A percentile compares a stretch with the other conserved stretches of the same genome.
Evolutionary conservation across 768 basidiomycete genomes (phyloP).

Genomic region (Amanita pallidorosea): DNA sequence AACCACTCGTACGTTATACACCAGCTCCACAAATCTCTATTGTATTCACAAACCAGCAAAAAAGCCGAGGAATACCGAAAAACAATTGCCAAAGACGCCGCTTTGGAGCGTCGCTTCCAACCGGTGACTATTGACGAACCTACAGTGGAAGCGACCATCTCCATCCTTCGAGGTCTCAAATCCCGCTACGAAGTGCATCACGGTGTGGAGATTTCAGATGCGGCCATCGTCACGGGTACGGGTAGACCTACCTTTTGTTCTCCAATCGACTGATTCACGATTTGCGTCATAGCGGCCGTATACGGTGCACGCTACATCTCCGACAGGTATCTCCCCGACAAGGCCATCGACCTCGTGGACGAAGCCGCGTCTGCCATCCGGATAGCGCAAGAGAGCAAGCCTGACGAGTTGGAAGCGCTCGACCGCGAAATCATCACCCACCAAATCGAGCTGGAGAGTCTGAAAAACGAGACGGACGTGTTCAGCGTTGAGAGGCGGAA

Average conservation of each 20-base stretch:
- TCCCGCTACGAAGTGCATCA: constrained; percentile 85
- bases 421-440: constrained; percentile 79
- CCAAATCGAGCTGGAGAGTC: constrained; percentile 81
- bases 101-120: constrained; percentile 86
- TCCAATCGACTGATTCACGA: not conserved
- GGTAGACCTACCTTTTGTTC: not conserved
- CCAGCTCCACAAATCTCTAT: no score
- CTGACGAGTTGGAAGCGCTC: constrained; percentile 72
- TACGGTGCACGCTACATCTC: constrained; percentile 81
- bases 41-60: no score
- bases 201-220: constrained; percentile 85
- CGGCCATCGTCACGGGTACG: constrained; percentile 75
- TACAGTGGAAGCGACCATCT: constrained; percentile 72
- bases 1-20: constrained; percentile 60
- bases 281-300: constrained; percentile 49
- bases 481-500: constrained; percentile 67
- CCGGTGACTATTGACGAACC: constrained; percentile 86
- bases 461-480: constrained; percentile 81
- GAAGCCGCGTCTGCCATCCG: constrained; percentile 85
- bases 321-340: constrained; percentile 83
- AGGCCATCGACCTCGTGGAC: constrained; percentile 87
- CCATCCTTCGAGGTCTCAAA: constrained; percentile 82
- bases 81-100: constrained; percentile 86
- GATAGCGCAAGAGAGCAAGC: constrained; percentile 83
- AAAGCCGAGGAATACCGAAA: constrained; percentile 82